phyloP scores from a whole-genome alignment of 768 basidiomycete genomes.

The Naganishia onofrii region DNA sequence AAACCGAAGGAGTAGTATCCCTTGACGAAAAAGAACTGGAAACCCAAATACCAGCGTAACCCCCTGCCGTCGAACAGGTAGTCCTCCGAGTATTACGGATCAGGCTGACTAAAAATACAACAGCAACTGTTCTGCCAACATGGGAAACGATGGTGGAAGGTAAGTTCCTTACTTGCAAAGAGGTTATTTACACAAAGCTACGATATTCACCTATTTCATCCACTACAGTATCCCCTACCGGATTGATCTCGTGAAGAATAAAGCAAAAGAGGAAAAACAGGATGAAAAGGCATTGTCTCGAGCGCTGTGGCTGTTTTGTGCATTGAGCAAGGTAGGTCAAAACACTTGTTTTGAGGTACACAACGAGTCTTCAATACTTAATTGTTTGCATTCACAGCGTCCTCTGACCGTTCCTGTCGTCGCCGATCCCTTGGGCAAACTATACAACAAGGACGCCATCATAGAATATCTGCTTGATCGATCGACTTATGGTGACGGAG shows the following conservation, averaged over 20 bases:
- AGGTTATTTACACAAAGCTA: not conserved
- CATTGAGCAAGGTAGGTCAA: slow-evolving; percentile 79
- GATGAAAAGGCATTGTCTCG: slow-evolving; percentile 86
- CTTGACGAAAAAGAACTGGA: too few relatives aligned
- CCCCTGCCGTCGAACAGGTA: not conserved
- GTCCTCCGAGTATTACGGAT: not conserved
- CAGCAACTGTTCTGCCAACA: not conserved
- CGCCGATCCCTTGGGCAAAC: slow-evolving; percentile 83
- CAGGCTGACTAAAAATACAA: not conserved
- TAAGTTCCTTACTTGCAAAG: not conserved
- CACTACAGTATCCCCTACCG: slow-evolving; percentile 53
- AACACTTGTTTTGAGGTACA: too few relatives aligned
- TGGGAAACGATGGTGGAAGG: slow-evolving; percentile 48
- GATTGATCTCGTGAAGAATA: slow-evolving; percentile 52
- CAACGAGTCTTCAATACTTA: slow-evolving; percentile 39
- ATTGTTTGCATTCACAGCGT: slow-evolving; percentile 57
- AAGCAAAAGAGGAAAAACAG: slow-evolving; percentile 68
- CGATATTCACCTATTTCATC: not conserved
- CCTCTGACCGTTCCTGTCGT: slow-evolving; percentile 87
- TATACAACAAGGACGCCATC: slow-evolving; percentile 94
- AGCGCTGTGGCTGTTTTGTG: slow-evolving; percentile 88
- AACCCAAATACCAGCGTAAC: too few relatives aligned
- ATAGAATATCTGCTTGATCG: slow-evolving; percentile 85
- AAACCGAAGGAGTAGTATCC: too few relatives aligned
- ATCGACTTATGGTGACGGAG: slow-evolving; percentile 81